Conservation (phyloP, 176 grass and related monocot genomes). For the Oryza nivara region DNA sequence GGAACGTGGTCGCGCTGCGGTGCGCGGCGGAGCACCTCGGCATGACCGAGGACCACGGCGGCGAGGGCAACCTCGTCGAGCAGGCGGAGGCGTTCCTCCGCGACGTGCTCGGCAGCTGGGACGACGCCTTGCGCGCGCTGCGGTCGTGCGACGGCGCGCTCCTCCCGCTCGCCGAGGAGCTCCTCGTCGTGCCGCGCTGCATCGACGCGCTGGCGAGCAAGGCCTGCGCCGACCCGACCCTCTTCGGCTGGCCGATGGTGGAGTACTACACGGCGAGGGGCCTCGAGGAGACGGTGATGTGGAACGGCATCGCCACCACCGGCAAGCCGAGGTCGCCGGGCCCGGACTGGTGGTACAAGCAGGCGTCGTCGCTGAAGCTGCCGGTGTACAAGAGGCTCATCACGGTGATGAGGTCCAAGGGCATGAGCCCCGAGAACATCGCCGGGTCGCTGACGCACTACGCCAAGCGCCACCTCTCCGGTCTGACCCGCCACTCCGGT, state of each 20-base stretch:
- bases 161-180: constrained; percentile 60
- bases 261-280: constrained; percentile 48
- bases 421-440: constrained; percentile 59
- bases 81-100: constrained; percentile 63
- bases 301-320: constrained; percentile 57
- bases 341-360: constrained; percentile 77
- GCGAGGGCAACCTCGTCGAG: constrained; percentile 67
- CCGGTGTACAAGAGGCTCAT: constrained; percentile 78
- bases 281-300: constrained; percentile 53
- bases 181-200: constrained; percentile 61
- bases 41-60: constrained; percentile 59
- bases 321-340: constrained; percentile 49
- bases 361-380: constrained; percentile 61
- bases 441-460: constrained; percentile 80
- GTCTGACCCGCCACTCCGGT: constrained; percentile 43
- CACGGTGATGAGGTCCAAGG: constrained; percentile 57
- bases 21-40: constrained; percentile 66
- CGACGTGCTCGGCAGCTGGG: constrained; percentile 61
- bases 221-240: constrained; percentile 66
- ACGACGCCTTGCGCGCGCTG: constrained; percentile 52
- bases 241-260: constrained; percentile 71
- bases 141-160: constrained; percentile 56
- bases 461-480: constrained; percentile 63
- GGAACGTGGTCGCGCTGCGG: constrained; percentile 60
- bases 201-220: constrained; percentile 73